Evolutionary conservation across 1,284 basidiomycete species (phyloP).

Genomic region (Microbotryum lychnidis-dioicae): DNA sequence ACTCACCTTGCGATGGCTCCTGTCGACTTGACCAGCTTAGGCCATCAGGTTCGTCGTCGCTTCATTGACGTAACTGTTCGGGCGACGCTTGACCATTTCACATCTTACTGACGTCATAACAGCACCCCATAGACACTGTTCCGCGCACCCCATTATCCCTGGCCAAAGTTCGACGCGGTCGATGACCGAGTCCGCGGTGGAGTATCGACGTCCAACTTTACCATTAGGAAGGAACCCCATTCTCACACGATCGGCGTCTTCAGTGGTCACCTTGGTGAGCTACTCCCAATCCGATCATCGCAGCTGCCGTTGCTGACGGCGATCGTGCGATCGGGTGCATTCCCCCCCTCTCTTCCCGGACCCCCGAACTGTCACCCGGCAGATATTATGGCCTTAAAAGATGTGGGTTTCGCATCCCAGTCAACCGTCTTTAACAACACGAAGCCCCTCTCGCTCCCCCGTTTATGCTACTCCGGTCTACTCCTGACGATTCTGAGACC

Average conservation of each 20-base stretch:
- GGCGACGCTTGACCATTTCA: no score
- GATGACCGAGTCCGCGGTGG: conserved; percentile 47
- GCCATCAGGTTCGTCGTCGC: no score
- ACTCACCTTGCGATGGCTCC: no score
- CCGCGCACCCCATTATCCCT: not conserved
- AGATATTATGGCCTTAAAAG: conserved; percentile 47
- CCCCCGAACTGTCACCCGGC: not conserved
- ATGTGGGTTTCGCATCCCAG: conserved; percentile 49
- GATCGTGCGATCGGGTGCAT: conserved; percentile 35
- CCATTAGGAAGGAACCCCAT: conserved; percentile 28
- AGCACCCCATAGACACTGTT: no score
- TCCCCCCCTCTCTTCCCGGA: conserved; percentile 1
- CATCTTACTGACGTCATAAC: no score
- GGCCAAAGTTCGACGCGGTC: conserved; percentile 41
- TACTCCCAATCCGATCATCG: not conserved
- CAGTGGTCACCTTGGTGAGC: conserved; percentile 28
- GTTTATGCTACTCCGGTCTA: conserved; percentile 32
- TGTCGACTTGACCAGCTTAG: no score
- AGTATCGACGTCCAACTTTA: conserved; percentile 41
- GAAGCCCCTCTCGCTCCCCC: conserved; percentile 31
- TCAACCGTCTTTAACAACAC: conserved; percentile 36
- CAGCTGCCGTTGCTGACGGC: conserved; percentile 7
- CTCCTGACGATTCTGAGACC: conserved; percentile 13
- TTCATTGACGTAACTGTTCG: no score
- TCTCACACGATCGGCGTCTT: conserved; percentile 16